These are phyloP conservation scores for Thermothielavioides terrestris DNA, from an alignment of 495 filamentous ascomycete genomes.

Conservation along the genomic window DNA sequence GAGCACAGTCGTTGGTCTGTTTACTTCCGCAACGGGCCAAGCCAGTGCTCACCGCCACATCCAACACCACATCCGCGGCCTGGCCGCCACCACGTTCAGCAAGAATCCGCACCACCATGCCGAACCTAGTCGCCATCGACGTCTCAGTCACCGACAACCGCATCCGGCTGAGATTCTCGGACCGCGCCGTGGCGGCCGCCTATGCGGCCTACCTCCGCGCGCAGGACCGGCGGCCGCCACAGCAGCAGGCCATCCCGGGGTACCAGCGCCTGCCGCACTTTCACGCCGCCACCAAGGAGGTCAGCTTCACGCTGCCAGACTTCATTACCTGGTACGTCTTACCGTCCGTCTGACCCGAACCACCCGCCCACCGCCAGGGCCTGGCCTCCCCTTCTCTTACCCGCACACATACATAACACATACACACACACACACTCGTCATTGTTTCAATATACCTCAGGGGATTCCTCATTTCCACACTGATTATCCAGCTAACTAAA, in stretches of 20 bases:
- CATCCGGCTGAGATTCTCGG: slow-evolving; percentile 24
- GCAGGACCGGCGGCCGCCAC: slow-evolving; percentile 13
- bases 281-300: slow-evolving; percentile 17
- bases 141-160: slow-evolving; percentile 23
- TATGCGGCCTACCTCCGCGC: slow-evolving; percentile 23
- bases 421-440: neutral
- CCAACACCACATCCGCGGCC: too few species aligned
- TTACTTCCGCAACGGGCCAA: too few species aligned
- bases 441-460: neutral
- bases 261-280: slow-evolving; percentile 18
- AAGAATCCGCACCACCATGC: slow-evolving; percentile 12
- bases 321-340: slow-evolving; percentile 21
- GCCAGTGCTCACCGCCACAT: slow-evolving; percentile 7
- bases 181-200: slow-evolving; percentile 23
- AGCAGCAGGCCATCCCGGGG: slow-evolving; percentile 9
- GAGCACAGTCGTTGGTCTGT: too few species aligned
- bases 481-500: too few species aligned
- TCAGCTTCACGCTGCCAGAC: slow-evolving; percentile 19
- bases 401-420: neutral
- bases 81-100: neutral
- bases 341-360: neutral
- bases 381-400: neutral
- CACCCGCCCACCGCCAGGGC: neutral
- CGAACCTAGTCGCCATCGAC: slow-evolving; percentile 24
- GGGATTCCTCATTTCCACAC: too few species aligned